phyloP scores from a whole-genome alignment of 257 asterid genomes.

The Lycium ferocissimum region DNA sequence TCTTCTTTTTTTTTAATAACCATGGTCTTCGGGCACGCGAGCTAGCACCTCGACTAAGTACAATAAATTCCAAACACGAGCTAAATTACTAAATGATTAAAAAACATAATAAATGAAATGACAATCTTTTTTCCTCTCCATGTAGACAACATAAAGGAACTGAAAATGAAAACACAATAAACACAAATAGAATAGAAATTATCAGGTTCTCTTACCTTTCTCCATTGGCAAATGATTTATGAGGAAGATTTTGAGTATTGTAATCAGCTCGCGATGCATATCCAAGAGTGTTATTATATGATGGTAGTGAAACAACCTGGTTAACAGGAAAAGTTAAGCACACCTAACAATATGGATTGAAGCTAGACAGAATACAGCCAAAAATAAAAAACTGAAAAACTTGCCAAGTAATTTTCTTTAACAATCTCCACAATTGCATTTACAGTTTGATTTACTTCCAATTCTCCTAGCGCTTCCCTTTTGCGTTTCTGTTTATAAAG shows the following conservation, averaged over 20 bases:
- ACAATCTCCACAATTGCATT: constrained; percentile 83
- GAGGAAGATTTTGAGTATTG: constrained; percentile 81
- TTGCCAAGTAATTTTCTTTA: constrained; percentile 89
- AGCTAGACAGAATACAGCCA: constrained; percentile 12
- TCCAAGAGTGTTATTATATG: constrained; percentile 64
- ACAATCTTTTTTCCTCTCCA: neutral
- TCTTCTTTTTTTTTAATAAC: too few species aligned
- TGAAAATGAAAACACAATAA: neutral
- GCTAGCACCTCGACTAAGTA: neutral
- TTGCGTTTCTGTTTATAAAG: constrained; percentile 73
- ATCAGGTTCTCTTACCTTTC: constrained; percentile 62
- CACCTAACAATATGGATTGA: constrained; percentile 19
- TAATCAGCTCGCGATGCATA: constrained; percentile 83
- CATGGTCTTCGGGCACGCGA: neutral
- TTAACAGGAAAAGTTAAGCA: neutral
- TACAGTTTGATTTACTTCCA: constrained; percentile 79
- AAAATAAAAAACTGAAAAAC: constrained; percentile 28
- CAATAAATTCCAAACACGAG: neutral
- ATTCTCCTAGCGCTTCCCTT: constrained; percentile 57
- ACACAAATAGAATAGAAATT: neutral
- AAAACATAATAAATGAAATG: neutral
- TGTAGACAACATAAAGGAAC: neutral
- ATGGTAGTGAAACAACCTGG: constrained; percentile 91
- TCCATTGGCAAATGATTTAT: constrained; percentile 65
- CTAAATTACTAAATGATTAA: neutral